Evolutionary conservation across 2,329 filamentous ascomycete genomes (phyloP), one percentile per base, ranked within the genome.

Genomic region (Colletotrichum limetticola): DNA sequence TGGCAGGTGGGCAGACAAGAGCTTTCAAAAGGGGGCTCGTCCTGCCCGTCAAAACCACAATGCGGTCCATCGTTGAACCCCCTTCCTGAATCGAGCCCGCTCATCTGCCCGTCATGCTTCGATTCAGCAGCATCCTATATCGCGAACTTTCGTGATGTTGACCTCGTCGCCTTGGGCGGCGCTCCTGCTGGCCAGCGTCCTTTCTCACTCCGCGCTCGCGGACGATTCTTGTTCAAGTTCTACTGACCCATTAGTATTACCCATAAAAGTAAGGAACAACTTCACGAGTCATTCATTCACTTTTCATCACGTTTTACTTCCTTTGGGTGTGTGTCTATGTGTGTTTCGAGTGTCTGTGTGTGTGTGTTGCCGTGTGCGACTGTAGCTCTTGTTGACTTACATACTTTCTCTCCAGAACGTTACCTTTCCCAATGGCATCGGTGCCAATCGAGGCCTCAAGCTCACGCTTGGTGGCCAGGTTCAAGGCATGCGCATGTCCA

Each of bases 341-440:
- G 16, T 49, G 42, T 49, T 49, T 49, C 19, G 16, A n/a, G 42
- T 49, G 42, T 49, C 42, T 49, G 42, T 49, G 42, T 22, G 32
- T n/a, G 32, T 42, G 35, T 52, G n/a, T 30, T 60, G 63, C 37
- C 26, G 19, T 28, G 22, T 22, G 14, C 28, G 32, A 37, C 32
- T 52, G 28, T 63, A 30, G 49, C 32, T 7, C 32, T 32, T 69
- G 32, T 55, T 72, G 70, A 69, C 70, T 64, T 22, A 49, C 42
- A 49, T 19, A 9, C 19, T 59, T n/a, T n/a, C 9, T 28, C 26
- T 32, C 2, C 62, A 74, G 71, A 74, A 74, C 62, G 62, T 74
- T 22, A 74, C 71, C 32, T 74, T 74, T 62, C 62, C 71, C 57
- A 74, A 71, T 71, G 71, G 71, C 71, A 67, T 74, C 68, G 71